A percentile compares a stretch with the other conserved stretches of the same genome.
Evolutionary conservation across 2,329 filamentous ascomycete species (phyloP).

Genomic region (Dothistroma pini): DNA sequence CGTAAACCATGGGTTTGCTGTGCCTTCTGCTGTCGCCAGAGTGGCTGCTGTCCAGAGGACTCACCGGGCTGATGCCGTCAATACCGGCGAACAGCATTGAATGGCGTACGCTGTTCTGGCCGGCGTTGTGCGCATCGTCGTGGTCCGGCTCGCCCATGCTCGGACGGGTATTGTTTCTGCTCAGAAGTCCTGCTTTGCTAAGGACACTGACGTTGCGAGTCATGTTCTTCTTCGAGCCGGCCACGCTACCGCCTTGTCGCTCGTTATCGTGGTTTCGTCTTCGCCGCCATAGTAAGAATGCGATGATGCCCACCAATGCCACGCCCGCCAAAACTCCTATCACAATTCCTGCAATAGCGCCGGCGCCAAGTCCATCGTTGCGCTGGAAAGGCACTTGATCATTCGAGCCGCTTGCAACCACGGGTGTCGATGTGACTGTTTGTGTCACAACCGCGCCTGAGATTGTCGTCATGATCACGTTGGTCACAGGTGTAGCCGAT

Average conservation of each 20-base stretch:
- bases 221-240: constrained; percentile 19
- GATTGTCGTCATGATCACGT: constrained; percentile 40
- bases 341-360: constrained; percentile 44
- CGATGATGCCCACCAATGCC: constrained; percentile 36
- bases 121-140: constrained; percentile 24
- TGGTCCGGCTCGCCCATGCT: constrained; percentile 30
- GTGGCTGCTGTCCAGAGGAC: constrained; percentile 30
- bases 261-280: constrained; percentile 26
- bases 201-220: constrained; percentile 46
- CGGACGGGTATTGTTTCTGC: constrained; percentile 19
- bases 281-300: constrained; percentile 41
- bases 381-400: constrained; percentile 20
- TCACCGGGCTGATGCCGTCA: constrained; percentile 30
- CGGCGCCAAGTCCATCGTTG: constrained; percentile 35
- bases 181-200: constrained; percentile 46
- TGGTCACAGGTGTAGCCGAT: constrained; percentile 34
- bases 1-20: constrained; percentile 46
- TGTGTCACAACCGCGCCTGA: constrained; percentile 44
- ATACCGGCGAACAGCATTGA: constrained; percentile 30
- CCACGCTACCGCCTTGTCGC: constrained; percentile 14
- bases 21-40: constrained; percentile 32
- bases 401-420: constrained; percentile 18
- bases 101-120: constrained; percentile 32
- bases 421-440: constrained; percentile 42
- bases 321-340: constrained; percentile 41